phyloP scores from a whole-genome alignment of 176 grass and related monocot genomes.

The Dactylis glomerata region DNA sequence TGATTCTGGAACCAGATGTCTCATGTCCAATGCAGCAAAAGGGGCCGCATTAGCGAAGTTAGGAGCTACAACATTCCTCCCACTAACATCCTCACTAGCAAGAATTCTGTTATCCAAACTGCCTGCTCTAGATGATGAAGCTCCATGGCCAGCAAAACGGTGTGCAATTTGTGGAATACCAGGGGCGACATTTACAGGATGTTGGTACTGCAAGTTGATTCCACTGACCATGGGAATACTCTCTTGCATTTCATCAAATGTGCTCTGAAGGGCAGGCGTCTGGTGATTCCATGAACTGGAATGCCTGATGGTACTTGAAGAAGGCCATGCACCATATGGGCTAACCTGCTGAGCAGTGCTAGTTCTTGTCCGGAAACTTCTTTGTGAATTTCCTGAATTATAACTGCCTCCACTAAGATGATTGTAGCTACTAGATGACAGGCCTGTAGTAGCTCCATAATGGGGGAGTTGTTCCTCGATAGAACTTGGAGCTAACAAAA shows the following conservation, averaged over 20 bases:
- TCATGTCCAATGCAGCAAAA: constrained; percentile 30
- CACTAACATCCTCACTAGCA: constrained; percentile 30
- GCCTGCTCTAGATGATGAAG: constrained; percentile 44
- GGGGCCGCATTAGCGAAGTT: constrained; percentile 40
- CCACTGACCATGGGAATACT: constrained; percentile 34
- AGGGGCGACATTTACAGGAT: constrained; percentile 39
- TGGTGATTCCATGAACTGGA: constrained; percentile 43
- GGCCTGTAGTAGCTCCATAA: constrained; percentile 29
- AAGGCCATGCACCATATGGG: constrained; percentile 42
- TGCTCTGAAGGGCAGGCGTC: constrained; percentile 24
- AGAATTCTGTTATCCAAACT: constrained; percentile 41
- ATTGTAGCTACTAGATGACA: constrained; percentile 40
- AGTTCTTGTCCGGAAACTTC: constrained; percentile 65
- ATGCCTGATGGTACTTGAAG: constrained; percentile 41
- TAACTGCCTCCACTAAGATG: constrained; percentile 21
- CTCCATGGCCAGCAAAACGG: constrained; percentile 40
- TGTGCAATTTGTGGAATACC: constrained; percentile 45
- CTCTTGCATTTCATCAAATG: constrained; percentile 51
- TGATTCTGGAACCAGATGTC: constrained; percentile 43
- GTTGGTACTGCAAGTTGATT: constrained; percentile 45
- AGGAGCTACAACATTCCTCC: constrained; percentile 31
- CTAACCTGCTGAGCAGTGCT: constrained; percentile 30
- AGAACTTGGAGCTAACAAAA: constrained; percentile 34
- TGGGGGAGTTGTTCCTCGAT: constrained; percentile 41
- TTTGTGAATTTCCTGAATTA: constrained; percentile 36